Evolutionary conservation across 2,329 filamentous ascomycete genomes (phyloP).

Genomic region (Pochonia chlamydosporia): DNA sequence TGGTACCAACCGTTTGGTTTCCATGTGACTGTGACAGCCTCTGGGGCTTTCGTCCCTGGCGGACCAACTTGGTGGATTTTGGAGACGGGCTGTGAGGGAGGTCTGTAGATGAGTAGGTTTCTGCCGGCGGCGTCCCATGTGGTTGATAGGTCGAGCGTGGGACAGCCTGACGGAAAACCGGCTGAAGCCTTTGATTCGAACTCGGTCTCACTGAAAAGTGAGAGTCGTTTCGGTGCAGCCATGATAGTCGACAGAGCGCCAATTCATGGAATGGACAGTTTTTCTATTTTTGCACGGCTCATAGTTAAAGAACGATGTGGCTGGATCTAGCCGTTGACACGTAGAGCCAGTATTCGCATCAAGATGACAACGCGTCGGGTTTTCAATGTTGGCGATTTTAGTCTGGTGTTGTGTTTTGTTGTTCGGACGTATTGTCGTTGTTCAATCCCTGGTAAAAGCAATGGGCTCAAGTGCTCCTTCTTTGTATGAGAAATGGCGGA

Average conservation of each 20-base stretch:
- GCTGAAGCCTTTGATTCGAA: slow-evolving; percentile 50
- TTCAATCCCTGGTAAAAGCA: no score
- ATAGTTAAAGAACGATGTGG: background rate
- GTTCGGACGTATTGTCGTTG: background rate
- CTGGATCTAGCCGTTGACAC: background rate
- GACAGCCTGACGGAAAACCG: slow-evolving; percentile 67
- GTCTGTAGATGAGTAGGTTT: slow-evolving; percentile 69
- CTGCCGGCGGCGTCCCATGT: slow-evolving; percentile 61
- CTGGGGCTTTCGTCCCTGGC: slow-evolving; percentile 33
- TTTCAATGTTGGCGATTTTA: no score
- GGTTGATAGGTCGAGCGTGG: slow-evolving; percentile 77
- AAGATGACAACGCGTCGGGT: background rate
- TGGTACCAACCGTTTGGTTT: slow-evolving; percentile 59
- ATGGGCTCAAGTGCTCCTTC: no score
- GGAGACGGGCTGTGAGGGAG: slow-evolving; percentile 64
- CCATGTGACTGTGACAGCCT: slow-evolving; percentile 52
- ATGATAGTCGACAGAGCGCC: slow-evolving; percentile 14
- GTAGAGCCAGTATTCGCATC: background rate
- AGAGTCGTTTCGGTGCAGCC: slow-evolving; percentile 28
- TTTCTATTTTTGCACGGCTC: background rate
- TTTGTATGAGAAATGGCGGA: no score
- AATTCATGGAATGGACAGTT: background rate
- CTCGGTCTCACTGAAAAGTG: slow-evolving; percentile 50
- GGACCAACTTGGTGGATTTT: slow-evolving; percentile 41
- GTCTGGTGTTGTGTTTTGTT: no score